Evolutionary conservation across 1,284 basidiomycete species (phyloP).

Genomic region (Irpex sp.): DNA sequence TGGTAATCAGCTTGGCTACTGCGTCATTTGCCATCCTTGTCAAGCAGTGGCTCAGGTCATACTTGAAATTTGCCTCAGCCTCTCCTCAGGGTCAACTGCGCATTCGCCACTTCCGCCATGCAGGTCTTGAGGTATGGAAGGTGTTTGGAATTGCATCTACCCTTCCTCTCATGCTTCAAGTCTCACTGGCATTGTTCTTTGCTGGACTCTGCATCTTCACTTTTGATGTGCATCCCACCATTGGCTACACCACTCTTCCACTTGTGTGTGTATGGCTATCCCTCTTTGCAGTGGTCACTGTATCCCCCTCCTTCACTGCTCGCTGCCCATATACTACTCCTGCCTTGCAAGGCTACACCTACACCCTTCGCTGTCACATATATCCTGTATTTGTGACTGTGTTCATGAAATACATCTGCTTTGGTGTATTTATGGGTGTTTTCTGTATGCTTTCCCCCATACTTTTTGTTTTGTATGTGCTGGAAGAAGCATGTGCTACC

Average conservation of each 20-base stretch:
- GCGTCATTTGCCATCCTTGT: constrained; percentile 14
- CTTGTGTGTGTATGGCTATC: neutral
- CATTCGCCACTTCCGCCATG: constrained; percentile 6
- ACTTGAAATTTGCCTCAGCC: neutral
- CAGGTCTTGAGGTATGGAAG: constrained; percentile 7
- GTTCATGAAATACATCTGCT: no score
- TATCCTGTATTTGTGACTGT: neutral
- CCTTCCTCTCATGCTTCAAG: constrained; percentile 14
- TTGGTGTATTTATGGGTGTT: no score
- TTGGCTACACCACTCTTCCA: neutral
- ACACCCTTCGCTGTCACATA: neutral
- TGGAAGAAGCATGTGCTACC: no score
- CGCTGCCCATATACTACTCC: constrained; percentile 2
- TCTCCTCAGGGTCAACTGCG: constrained; percentile 3
- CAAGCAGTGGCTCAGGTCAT: constrained; percentile 17
- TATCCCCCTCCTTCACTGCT: neutral
- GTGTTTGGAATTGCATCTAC: constrained; percentile 11
- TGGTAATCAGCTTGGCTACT: constrained; percentile 13
- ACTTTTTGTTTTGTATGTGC: no score
- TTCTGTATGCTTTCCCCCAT: no score
- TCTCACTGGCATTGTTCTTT: constrained; percentile 14
- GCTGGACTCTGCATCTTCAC: constrained; percentile 13
- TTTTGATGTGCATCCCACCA: constrained; percentile 2
- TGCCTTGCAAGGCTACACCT: neutral
- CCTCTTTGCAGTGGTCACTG: neutral